Base-by-base conservation (phyloP, 352 stramenopile species). In the Globisporangium okanoganense region DNA sequence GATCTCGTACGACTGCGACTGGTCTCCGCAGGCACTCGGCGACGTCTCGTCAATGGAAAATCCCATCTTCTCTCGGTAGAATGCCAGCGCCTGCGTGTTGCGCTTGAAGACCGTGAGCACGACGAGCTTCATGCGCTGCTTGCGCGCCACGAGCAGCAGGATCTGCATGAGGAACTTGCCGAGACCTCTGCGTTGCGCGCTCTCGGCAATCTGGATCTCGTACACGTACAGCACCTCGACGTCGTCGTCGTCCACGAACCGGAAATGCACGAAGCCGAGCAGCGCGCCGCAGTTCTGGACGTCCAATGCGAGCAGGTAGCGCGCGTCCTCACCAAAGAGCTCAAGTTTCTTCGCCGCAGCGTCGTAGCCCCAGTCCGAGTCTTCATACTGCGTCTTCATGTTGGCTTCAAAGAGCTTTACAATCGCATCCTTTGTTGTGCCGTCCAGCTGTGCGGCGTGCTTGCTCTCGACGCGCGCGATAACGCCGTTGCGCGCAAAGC, bases 31-130 rank as follows among this genome's bases (percentile, higher is more conserved):
- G 1, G 72, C 68, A 61, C 85, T 97, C 6, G 95, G 95, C 53
- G 92, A 97, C 27, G 76, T 95, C 64, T 96, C 84, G 67, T 98
- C 95, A 27, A 98, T 80, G 22, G 57, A 53, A 67, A 98, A 98
- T 31, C 77, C 75, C 67, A 98, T 61, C 36, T 78, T 92, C 27
- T 87, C 61, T 49, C 67, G 76, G 72, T 98, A 98, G 72, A 98
- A 98, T 25, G 62, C 64, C 75, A 97, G 85, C 10, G 95, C 95
- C 9, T 63, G 56, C 10, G 65, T 54, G 69, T 98, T 98, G 6
- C 54, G 66, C 70, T 97, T 96, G 63, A 98, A 98, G 22, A 98
- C 95, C 3, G 95, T 98, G 51, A 98, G 76, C 58, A 98, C 77
- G 33, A 98, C 78, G 65, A 97, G 90, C 49, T 93, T 69, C 85